phyloP scores from a whole-genome alignment of 331 rosid species.

The Pyracantha coccinea region DNA sequence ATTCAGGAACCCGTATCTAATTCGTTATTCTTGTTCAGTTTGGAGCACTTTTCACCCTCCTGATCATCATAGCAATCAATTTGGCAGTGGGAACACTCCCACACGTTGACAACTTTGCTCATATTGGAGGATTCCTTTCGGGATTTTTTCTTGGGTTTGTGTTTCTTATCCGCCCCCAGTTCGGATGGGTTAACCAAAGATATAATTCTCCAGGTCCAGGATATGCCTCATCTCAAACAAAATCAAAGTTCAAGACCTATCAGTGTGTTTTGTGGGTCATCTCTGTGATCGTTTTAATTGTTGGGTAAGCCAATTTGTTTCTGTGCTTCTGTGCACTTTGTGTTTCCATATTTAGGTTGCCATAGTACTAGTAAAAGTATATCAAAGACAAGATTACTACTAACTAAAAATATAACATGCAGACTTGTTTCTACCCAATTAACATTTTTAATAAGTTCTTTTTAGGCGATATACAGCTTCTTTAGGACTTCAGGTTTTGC shows the following conservation, averaged over 20 bases:
- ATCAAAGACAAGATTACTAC: background rate
- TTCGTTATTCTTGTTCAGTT: slow-evolving; percentile 31
- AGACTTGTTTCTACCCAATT: background rate
- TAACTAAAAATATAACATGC: background rate
- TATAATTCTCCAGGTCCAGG: slow-evolving; percentile 32
- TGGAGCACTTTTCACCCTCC: slow-evolving; percentile 63
- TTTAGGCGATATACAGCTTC: background rate
- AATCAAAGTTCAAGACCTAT: slow-evolving; percentile 66
- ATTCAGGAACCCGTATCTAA: background rate
- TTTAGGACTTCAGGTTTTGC: background rate
- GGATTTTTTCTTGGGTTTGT: slow-evolving; percentile 92
- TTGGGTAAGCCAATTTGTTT: slow-evolving; percentile 27
- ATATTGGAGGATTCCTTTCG: slow-evolving; percentile 86
- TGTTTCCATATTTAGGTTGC: slow-evolving; percentile 7
- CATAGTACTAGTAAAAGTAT: background rate
- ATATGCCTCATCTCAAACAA: slow-evolving; percentile 30
- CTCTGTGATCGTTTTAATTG: slow-evolving; percentile 36
- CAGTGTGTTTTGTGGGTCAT: slow-evolving; percentile 60
- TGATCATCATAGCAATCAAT: slow-evolving; percentile 66
- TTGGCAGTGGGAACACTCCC: slow-evolving; percentile 94
- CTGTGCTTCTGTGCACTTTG: background rate
- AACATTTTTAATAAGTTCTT: background rate
- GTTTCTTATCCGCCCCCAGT: slow-evolving; percentile 92
- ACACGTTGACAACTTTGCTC: slow-evolving; percentile 94
- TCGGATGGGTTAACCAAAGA: slow-evolving; percentile 81